phyloP scores from a whole-genome alignment of 208 protist species.

The Crithidia expoeki region DNA sequence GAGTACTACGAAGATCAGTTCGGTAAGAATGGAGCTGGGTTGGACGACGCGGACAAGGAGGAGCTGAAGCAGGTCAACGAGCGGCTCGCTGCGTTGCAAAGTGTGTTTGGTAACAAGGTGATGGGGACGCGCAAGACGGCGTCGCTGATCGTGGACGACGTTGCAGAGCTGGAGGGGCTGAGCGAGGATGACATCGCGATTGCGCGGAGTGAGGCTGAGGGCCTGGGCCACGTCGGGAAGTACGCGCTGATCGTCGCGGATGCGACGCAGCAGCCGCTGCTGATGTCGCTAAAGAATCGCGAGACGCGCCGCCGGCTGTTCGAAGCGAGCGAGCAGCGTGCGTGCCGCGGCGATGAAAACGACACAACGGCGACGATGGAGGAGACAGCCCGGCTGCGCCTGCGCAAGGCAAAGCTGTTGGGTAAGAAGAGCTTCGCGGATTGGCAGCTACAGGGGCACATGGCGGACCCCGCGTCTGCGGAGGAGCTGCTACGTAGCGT shows the following conservation, averaged over 20 bases:
- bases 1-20: conserved; percentile 49
- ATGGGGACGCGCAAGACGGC: conserved; percentile 37
- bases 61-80: conserved; percentile 52
- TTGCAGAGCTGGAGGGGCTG: conserved; percentile 49
- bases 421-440: conserved; percentile 58
- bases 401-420: conserved; percentile 49
- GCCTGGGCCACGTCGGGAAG: conserved; percentile 39
- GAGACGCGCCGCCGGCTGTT: conserved; percentile 48
- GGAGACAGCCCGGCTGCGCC: conserved; percentile 43
- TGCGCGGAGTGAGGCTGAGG: conserved; percentile 40
- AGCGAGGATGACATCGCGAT: conserved; percentile 35
- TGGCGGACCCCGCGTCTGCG: conserved; percentile 41
- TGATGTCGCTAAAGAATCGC: conserved; percentile 38
- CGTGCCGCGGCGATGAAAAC: conserved; percentile 17
- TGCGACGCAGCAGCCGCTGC: conserved; percentile 60
- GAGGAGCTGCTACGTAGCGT: conserved; percentile 37
- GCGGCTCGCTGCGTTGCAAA: conserved; percentile 45
- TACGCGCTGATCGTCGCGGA: conserved; percentile 54
- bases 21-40: conserved; percentile 39
- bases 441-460: conserved; percentile 50
- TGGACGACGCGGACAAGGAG: conserved; percentile 38
- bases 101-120: conserved; percentile 40
- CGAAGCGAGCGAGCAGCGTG: conserved; percentile 39
- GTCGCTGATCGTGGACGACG: conserved; percentile 39
- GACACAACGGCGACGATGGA: conserved; percentile 31